These are phyloP conservation scores for Yarrowia keelungensis DNA, from an alignment of 805 yeast species.

Conservation along the genomic window DNA sequence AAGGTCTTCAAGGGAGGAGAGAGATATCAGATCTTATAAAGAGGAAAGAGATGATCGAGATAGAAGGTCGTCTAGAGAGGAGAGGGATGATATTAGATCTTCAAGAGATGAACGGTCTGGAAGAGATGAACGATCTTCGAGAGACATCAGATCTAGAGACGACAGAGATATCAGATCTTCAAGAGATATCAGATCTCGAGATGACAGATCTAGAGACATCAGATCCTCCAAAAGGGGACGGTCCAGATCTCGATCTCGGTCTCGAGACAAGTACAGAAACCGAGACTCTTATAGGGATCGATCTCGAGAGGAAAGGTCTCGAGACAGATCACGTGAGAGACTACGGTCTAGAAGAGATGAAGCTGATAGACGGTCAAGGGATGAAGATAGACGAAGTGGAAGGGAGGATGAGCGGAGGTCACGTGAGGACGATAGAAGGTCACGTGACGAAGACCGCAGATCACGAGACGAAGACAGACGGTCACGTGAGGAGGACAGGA, in stretches of 20 bases:
- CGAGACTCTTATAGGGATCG: background rate
- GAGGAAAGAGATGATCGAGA: no score
- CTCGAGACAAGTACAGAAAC: constrained; percentile 3
- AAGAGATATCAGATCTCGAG: constrained; percentile 27
- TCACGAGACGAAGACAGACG: background rate
- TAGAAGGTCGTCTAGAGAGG: background rate
- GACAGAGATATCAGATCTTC: background rate
- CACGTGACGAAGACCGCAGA: background rate
- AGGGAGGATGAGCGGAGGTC: no score
- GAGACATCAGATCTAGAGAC: background rate
- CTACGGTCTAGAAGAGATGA: background rate
- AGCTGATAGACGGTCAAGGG: no score
- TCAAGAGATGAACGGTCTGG: no score
- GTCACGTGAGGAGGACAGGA: no score
- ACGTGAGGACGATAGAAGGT: no score
- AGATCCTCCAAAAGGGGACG: constrained; percentile 5
- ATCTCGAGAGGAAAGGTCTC: background rate
- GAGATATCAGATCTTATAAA: background rate
- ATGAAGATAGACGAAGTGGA: no score
- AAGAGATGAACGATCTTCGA: background rate
- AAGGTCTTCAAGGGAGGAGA: no score
- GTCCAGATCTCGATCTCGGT: background rate
- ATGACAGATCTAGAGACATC: background rate
- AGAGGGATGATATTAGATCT: background rate
- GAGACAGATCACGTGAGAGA: constrained; percentile 3